Conservation (phyloP, 2,329 filamentous ascomycete species). For the Stachybotrys elegans region DNA sequence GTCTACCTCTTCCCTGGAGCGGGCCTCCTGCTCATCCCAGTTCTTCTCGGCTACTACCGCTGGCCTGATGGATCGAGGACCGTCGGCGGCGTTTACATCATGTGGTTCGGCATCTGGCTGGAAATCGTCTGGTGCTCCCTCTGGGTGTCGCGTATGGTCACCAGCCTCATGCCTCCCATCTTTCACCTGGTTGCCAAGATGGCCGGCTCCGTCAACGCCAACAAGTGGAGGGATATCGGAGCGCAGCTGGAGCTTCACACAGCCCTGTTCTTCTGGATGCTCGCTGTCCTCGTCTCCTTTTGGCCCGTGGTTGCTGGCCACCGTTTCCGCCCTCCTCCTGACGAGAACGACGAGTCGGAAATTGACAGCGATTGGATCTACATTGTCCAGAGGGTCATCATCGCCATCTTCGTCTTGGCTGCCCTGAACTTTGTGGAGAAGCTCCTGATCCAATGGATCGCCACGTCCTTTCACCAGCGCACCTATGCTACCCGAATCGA, state of each 20-base stretch:
- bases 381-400: constrained; percentile 78
- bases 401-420: constrained; percentile 75
- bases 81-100: constrained; percentile 64
- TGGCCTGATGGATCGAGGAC: constrained; percentile 35
- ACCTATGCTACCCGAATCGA: constrained; percentile 91
- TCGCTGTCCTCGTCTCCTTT: constrained; percentile 82
- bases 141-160: constrained; percentile 65
- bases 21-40: constrained; percentile 38
- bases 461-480: constrained; percentile 84
- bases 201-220: constrained; percentile 75
- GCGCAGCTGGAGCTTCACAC: constrained; percentile 79
- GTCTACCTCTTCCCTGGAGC: constrained; percentile 43
- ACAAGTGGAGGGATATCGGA: constrained; percentile 91
- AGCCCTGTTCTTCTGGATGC: constrained; percentile 87
- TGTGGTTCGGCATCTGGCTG: constrained; percentile 95
- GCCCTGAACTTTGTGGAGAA: constrained; percentile 85
- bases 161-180: constrained; percentile 42
- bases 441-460: constrained; percentile 90
- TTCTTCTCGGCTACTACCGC: constrained; percentile 38
- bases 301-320: constrained; percentile 70
- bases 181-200: constrained; percentile 58
- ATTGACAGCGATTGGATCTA: constrained; percentile 63
- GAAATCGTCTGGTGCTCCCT: constrained; percentile 89
- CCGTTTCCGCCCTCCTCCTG: constrained; percentile 25
- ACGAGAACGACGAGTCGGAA: constrained; percentile 32